Evolutionary conservation across 331 rosid genomes (phyloP), one percentile per base, ranked within the genome.

Genomic region (Quercus tomentella): DNA sequence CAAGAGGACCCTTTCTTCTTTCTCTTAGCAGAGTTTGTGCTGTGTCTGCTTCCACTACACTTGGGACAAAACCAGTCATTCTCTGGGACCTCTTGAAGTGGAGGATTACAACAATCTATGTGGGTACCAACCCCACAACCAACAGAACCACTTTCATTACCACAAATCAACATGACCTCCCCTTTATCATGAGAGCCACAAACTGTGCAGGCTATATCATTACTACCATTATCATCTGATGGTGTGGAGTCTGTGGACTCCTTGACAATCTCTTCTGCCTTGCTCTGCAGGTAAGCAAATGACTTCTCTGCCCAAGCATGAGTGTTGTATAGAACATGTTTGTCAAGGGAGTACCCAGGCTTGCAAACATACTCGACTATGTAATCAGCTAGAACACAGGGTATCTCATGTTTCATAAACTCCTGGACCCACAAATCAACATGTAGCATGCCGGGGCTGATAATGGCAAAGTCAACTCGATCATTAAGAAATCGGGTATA

Each of bases 321-420:
- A 63, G 94, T 88, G 49, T 87, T 94, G 81, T 89, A 88, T 49
- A 86, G 82, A 28, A 91, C 97, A 67, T 96, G 96, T 82, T 70
- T 89, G 74, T 91, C 96, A 1, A 91, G 97, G 75, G 98, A 85
- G 75, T 83, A 86, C 73, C 98, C 97, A 3, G 94, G 92, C 76
- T 91, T 96, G 91, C 98, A 96, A n/a, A 96, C 97, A 70, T 91
- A 93, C 81, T 91, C 97, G 15, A 96, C 99, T 86, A 96, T 82
- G 88, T 96, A 96, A 87, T 96, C 99, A 17, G 94, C 92, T 33
- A 79, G 84, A 57, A 93, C 92, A 70, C 98, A 96, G 55, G 99
- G 97, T 85, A 93, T 86, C 88, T 93, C 94, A 17, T 88, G 87
- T 41, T 90, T 96, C 74, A 96, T 78, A 82, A 96, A 96, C 86